phyloP scores from a whole-genome alignment of 2,329 filamentous ascomycete species.

The Colletotrichum cordylinicola region DNA sequence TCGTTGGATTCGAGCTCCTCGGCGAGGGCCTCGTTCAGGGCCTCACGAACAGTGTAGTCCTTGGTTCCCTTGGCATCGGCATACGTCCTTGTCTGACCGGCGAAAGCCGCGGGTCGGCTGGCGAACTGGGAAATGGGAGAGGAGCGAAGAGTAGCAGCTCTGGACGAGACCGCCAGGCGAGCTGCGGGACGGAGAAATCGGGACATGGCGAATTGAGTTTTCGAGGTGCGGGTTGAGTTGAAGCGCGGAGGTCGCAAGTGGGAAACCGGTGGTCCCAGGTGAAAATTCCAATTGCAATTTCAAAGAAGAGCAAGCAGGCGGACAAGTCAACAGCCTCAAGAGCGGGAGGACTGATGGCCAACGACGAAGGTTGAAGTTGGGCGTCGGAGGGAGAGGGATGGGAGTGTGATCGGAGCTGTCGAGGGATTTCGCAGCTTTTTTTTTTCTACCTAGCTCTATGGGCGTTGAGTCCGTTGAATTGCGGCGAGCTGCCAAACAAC shows the following conservation, averaged over 20 bases:
- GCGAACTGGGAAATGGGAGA: conserved; percentile 41
- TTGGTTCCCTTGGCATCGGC: conserved; percentile 70
- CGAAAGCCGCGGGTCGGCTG: conserved; percentile 38
- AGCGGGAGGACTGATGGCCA: conserved; percentile 16
- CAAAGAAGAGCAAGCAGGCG: background rate
- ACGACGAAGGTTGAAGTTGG: conserved; percentile 17
- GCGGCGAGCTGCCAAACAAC: conserved; percentile 22
- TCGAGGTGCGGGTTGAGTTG: background rate
- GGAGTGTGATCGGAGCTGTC: conserved; percentile 20
- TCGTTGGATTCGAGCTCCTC: conserved; percentile 95
- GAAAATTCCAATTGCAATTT: background rate
- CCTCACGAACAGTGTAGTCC: conserved; percentile 96
- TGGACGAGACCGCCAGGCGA: conserved; percentile 51
- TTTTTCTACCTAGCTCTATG: conserved; percentile 23
- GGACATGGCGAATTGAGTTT: conserved; percentile 44
- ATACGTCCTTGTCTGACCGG: conserved; percentile 59
- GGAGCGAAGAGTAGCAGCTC: conserved; percentile 38
- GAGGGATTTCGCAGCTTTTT: conserved; percentile 25
- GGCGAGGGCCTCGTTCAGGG: conserved; percentile 95
- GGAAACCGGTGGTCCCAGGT: background rate
- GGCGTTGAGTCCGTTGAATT: conserved; percentile 27
- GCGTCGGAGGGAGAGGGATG: conserved; percentile 21
- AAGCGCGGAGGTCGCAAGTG: conserved; percentile 1
- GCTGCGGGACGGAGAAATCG: conserved; percentile 57
- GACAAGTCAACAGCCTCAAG: conserved; percentile 1